These are phyloP conservation scores for Agaricus sinodeliciosus DNA, from an alignment of 768 basidiomycete species.

Conservation along the genomic window DNA sequence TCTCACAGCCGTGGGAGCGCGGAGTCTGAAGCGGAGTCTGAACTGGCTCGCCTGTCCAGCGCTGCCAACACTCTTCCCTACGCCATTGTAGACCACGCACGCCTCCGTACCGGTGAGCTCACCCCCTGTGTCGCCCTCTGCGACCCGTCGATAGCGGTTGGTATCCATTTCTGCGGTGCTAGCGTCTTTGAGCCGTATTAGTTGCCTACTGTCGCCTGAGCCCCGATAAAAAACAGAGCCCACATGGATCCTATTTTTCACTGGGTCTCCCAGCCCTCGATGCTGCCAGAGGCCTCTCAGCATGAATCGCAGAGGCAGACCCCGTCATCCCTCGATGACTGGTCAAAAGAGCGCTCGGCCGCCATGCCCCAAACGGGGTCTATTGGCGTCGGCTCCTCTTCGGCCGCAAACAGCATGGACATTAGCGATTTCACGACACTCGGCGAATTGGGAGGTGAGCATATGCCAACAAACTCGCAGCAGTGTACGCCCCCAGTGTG, in stretches of 20 bases:
- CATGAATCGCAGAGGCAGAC: constrained; percentile 22
- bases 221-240: constrained; percentile 25
- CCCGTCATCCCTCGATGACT: constrained; percentile 30
- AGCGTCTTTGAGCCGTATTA: constrained; percentile 25
- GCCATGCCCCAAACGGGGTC: constrained; percentile 16
- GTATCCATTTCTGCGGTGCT: constrained; percentile 14
- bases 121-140: constrained; percentile 18
- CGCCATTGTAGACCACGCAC: constrained; percentile 20
- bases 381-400: constrained; percentile 15
- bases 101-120: constrained; percentile 19
- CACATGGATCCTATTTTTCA: constrained; percentile 39
- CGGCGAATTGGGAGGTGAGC: constrained; percentile 35
- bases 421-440: constrained; percentile 37
- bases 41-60: constrained; percentile 14
- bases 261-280: constrained; percentile 34
- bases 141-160: constrained; percentile 20
- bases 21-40: constrained; percentile 26
- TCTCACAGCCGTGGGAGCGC: constrained; percentile 34
- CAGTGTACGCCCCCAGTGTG: background rate
- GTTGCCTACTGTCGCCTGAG: constrained; percentile 22
- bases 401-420: constrained; percentile 26
- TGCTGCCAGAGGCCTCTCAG: constrained; percentile 27
- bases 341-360: constrained; percentile 37
- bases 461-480: background rate
- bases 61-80: constrained; percentile 15